Conservation (phyloP, 352 stramenopile species). For the Phytophthora pistaciae region DNA sequence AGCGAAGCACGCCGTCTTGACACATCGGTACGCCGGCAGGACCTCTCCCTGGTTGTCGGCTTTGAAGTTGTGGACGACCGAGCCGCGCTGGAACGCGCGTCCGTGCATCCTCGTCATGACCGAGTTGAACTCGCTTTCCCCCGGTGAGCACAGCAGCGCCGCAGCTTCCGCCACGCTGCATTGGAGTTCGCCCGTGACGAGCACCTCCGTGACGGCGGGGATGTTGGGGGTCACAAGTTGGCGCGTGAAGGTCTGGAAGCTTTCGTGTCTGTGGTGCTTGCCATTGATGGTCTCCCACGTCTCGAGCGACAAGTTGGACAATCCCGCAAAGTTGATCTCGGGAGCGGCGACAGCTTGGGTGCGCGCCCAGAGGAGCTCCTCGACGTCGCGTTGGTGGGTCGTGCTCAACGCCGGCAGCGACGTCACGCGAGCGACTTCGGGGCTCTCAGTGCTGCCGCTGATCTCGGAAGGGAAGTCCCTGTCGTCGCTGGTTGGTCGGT, state of each 20-base stretch:
- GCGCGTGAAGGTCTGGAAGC: slow-evolving; percentile 25
- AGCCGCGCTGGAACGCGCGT: slow-evolving; percentile 37
- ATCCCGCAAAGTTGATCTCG: slow-evolving; percentile 20
- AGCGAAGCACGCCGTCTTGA: slow-evolving; percentile 50
- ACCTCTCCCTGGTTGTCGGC: neutral
- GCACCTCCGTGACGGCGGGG: slow-evolving; percentile 16
- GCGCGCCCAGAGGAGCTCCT: slow-evolving; percentile 22
- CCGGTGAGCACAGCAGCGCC: slow-evolving; percentile 31
- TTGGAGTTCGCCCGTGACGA: slow-evolving; percentile 38
- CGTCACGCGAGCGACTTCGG: neutral
- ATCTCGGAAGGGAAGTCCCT: slow-evolving; percentile 3
- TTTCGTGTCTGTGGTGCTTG: slow-evolving; percentile 11
- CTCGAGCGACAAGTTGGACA: slow-evolving; percentile 24
- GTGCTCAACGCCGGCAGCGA: neutral
- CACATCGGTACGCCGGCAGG: slow-evolving; percentile 19
- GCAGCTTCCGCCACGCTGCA: slow-evolving; percentile 32
- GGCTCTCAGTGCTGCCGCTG: neutral
- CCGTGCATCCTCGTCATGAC: slow-evolving; percentile 45
- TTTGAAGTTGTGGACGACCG: slow-evolving; percentile 39
- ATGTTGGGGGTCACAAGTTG: slow-evolving; percentile 8
- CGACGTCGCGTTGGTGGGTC: slow-evolving; percentile 7
- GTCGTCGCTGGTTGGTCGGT: neutral
- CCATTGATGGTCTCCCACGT: slow-evolving; percentile 14
- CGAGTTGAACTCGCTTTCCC: slow-evolving; percentile 17
- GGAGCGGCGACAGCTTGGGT: slow-evolving; percentile 22